Evolutionary conservation across 2,329 filamentous ascomycete genomes (phyloP), one percentile per base, ranked within the genome.

Genomic region (Coniosporium tulheliwenetii): DNA sequence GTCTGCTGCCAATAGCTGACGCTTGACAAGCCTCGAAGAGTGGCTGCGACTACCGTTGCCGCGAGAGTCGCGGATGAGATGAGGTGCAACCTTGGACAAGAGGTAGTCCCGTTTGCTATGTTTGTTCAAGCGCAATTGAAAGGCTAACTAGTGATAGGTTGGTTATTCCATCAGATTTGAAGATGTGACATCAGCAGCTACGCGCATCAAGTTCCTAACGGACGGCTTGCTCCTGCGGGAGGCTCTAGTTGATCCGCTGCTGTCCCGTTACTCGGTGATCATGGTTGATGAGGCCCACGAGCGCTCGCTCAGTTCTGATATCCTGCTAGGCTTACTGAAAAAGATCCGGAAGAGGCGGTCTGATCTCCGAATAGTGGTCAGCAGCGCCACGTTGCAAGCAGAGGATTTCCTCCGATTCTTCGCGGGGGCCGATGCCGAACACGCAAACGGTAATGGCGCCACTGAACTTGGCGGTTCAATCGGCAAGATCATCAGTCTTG

Each of bases 221-320:
- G 91, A 98, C 63, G 89, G 89, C 0, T 69, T 98, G 38, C 71
- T 98, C 30, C 76, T 98, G 40, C 71, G 89, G 52, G 91, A 98
- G 62, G 91, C 89, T 26, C 71, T 98, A 4, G 84, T 95, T 3
- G 91, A 98, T 59, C 91, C 91, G 10, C 64, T 96, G 3, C 64
- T 98, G 31, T 91, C 84, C 14, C 75, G 85, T 9, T 98, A 98
- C 57, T 93, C 86, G 0, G 81, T 94, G 36, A 85, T 98, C 51
- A 95, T 98, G 85, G 82, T 98, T 7, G 91, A 98, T 55, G 89
- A 96, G 62, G 91, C 89, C 5, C 91, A 98, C 56, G 89, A 96
- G 61, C 73, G 91, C 41, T 94, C 86, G 38, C 73, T 96, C 44
- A 93, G 85, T 57, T 93, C 87, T 1, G 91, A 98, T 54, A 75